Base-by-base conservation (phyloP, 805 yeast genomes). In the Phaffomyces opuntiae region DNA sequence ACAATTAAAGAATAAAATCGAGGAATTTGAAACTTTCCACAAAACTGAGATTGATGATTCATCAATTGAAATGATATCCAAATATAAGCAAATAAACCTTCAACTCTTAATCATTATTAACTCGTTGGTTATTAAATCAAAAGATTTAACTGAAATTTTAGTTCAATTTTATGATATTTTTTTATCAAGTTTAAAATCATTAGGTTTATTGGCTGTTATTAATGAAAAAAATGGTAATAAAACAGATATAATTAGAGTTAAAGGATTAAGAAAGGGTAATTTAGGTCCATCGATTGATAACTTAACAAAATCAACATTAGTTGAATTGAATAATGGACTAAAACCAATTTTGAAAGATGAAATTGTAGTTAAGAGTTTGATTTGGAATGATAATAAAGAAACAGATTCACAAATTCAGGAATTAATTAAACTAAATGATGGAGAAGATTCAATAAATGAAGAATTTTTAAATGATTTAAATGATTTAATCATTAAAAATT, bases 211-310 rank as follows among this genome's bases (percentile, higher is more conserved):
- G 34, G 71, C 86, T 40, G 69, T 76, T 2, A 60, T 60, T 1
- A 55, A 61, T 12, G 67, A 69, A 16, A 39, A 33, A 26, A 45
- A 44, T 12, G 41, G 44, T 2, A 46, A 37, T 5, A 67, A 63
- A 9, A 67, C 72, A 38, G 73, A 72, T 42, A 77, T 86, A 27
- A 80, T 80, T 40, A 73, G 97, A 49, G 96, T 88, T 4, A 86
- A 86, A 59, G 96, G 96, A 0, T 66, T 86, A 50, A 70, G 80
- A 50, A 73, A 75, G 41, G 64, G 65, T 36, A 49, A 56, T 3
- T 43, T 27, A 3, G 29, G 16, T 12, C 4, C 19, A 9, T 36
- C 44, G 9, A 5, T n/a, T 21, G 44, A 36, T 29, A 63, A 59
- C 29, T 67, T 70, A 36, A 64, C 64, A 16, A 49, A 61, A 3